Evolutionary conservation across 2,329 filamentous ascomycete genomes (phyloP).

Genomic region (Talaromyces funiculosus): DNA sequence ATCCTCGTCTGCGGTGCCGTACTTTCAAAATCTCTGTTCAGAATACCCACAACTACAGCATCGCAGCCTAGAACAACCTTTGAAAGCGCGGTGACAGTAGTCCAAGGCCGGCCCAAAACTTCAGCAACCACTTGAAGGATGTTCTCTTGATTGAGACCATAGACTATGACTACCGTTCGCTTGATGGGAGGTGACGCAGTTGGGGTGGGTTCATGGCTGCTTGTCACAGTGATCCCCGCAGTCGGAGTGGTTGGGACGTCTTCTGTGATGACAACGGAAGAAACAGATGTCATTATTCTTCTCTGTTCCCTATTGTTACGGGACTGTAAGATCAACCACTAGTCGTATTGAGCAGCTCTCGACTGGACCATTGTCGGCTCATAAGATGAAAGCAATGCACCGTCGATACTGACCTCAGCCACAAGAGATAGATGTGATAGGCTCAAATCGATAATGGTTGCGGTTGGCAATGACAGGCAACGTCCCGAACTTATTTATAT

Average conservation of each 20-base stretch:
- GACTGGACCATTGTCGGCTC: constrained; percentile 5
- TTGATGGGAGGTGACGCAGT: constrained; percentile 8
- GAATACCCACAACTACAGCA: constrained; percentile 64
- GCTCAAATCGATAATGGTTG: neutral
- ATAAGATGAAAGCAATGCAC: no score
- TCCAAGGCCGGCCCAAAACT: constrained; percentile 68
- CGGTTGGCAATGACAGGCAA: neutral
- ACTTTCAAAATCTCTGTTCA: constrained; percentile 50
- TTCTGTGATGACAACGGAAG: constrained; percentile 3
- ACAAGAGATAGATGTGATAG: neutral
- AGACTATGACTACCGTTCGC: constrained; percentile 57
- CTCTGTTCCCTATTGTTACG: neutral
- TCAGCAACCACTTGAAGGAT: constrained; percentile 73
- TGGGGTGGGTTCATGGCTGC: constrained; percentile 3
- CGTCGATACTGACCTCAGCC: no score
- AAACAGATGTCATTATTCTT: neutral
- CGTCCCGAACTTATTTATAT: neutral
- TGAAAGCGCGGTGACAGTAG: constrained; percentile 53
- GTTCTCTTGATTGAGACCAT: constrained; percentile 64
- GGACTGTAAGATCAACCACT: constrained; percentile 3
- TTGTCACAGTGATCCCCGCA: neutral
- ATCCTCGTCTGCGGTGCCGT: constrained; percentile 54
- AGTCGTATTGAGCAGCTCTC: constrained; percentile 3
- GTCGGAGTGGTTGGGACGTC: neutral
- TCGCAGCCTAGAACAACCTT: constrained; percentile 51